Evolutionary conservation across 78 protist genomes (phyloP).

Genomic region (Dictyostelium capitatum): DNA sequence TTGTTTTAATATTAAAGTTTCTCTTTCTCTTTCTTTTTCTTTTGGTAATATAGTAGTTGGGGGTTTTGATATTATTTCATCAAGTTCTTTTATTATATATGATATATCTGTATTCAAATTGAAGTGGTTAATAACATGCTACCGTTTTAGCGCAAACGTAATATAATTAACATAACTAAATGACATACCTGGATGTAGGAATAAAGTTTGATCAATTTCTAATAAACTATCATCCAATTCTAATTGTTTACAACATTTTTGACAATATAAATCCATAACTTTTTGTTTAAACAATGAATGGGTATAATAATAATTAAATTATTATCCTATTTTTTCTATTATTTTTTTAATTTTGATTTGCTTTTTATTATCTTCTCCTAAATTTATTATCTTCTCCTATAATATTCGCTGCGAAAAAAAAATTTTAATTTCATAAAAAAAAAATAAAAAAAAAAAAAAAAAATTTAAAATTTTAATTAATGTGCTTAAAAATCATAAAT

Average conservation of each 20-base stretch:
- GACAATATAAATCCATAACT: slow-evolving; percentile 65
- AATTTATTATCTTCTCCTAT: too few species aligned
- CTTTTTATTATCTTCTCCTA: too few species aligned
- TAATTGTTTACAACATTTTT: slow-evolving; percentile 71
- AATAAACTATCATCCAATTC: slow-evolving; percentile 55
- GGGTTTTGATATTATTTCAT: slow-evolving; percentile 8
- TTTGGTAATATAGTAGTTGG: background rate
- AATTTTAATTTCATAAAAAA: background rate
- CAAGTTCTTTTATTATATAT: background rate
- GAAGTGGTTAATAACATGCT: too few species aligned
- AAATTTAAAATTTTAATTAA: background rate
- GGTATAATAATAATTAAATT: background rate
- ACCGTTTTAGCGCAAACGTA: too few species aligned
- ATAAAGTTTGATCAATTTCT: slow-evolving; percentile 67
- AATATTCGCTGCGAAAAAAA: background rate
- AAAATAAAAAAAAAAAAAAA: slow-evolving; percentile 1
- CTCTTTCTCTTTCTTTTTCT: slow-evolving; percentile 13
- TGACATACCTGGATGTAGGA: slow-evolving; percentile 4
- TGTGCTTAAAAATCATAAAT: too few species aligned
- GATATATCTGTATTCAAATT: background rate
- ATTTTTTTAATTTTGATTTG: too few species aligned
- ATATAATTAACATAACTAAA: too few species aligned
- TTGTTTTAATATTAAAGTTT: background rate
- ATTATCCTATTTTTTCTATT: too few species aligned
- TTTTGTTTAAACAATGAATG: background rate